Conservation (phyloP, 768 basidiomycete genomes). For the Podaxis mareebaensis region DNA sequence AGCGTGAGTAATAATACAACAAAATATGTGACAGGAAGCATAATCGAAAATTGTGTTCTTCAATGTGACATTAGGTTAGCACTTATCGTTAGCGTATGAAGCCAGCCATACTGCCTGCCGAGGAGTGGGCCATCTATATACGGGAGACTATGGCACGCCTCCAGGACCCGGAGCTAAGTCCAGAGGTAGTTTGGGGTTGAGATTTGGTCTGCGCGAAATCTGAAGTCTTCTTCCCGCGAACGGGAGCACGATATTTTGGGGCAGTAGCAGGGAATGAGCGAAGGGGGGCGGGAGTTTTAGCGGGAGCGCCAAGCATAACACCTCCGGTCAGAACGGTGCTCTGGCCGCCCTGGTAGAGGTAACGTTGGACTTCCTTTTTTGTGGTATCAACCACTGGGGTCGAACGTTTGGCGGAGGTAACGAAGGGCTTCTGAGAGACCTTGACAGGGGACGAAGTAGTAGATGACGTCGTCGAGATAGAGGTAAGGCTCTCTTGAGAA, state of each 20-base stretch:
- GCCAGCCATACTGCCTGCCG: neutral
- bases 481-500: conserved; percentile 32
- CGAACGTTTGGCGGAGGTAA: conserved; percentile 8
- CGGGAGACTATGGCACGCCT: neutral
- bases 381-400: conserved; percentile 24
- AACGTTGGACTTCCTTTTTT: conserved; percentile 32
- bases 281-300: conserved; percentile 4
- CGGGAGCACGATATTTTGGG: neutral
- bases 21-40: conserved; percentile 15
- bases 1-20: neutral
- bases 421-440: conserved; percentile 11
- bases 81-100: neutral
- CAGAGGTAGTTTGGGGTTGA: neutral
- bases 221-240: neutral
- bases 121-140: neutral
- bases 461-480: conserved; percentile 31
- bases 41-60: neutral
- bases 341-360: conserved; percentile 43
- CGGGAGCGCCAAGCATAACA: conserved; percentile 39
- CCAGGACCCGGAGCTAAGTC: neutral
- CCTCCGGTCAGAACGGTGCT: conserved; percentile 46
- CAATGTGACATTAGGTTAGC: neutral
- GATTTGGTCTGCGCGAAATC: neutral
- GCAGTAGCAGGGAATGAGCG: neutral
- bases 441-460: conserved; percentile 24